Evolutionary conservation across 2,329 filamentous ascomycete genomes (phyloP).

Genomic region (Capronia americana): DNA sequence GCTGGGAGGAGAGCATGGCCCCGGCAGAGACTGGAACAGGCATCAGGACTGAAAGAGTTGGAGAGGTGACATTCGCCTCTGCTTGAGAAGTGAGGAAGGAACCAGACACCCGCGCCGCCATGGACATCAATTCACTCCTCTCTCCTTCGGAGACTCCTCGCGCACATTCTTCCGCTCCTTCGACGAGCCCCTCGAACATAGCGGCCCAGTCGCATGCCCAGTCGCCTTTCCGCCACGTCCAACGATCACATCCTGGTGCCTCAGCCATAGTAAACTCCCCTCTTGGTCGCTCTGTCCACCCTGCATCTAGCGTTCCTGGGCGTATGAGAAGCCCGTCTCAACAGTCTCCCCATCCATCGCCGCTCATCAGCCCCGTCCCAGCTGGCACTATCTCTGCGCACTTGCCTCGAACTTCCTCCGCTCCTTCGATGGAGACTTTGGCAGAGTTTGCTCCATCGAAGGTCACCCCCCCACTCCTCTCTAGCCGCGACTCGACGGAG

Average conservation of each 20-base stretch:
- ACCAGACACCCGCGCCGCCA: conserved; percentile 11
- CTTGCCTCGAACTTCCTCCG: conserved; percentile 51
- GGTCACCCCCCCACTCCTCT: conserved; percentile 48
- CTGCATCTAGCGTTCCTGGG: conserved; percentile 40
- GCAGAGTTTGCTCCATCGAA: conserved; percentile 54
- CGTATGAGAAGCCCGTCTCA: conserved; percentile 50
- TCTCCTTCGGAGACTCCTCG: conserved; percentile 34
- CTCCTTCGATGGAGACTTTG: conserved; percentile 57
- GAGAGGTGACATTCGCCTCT: conserved; percentile 13
- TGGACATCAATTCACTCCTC: conserved; percentile 40
- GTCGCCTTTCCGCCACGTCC: conserved; percentile 48
- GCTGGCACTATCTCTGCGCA: conserved; percentile 46
- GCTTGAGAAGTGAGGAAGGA: background rate
- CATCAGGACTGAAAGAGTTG: conserved; percentile 25
- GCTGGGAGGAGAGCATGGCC: conserved; percentile 25
- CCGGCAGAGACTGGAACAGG: background rate
- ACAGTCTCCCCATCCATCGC: conserved; percentile 48
- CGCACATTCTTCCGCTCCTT: conserved; percentile 27
- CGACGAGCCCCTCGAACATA: conserved; percentile 44
- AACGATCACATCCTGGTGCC: conserved; percentile 45
- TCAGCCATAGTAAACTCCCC: conserved; percentile 48
- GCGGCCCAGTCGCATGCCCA: conserved; percentile 28
- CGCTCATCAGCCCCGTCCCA: conserved; percentile 48
- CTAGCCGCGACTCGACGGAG: conserved; percentile 50
- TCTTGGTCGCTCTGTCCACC: conserved; percentile 47